Conservation (phyloP, 2,329 filamentous ascomycete genomes). For the Calonectria pteridis region DNA sequence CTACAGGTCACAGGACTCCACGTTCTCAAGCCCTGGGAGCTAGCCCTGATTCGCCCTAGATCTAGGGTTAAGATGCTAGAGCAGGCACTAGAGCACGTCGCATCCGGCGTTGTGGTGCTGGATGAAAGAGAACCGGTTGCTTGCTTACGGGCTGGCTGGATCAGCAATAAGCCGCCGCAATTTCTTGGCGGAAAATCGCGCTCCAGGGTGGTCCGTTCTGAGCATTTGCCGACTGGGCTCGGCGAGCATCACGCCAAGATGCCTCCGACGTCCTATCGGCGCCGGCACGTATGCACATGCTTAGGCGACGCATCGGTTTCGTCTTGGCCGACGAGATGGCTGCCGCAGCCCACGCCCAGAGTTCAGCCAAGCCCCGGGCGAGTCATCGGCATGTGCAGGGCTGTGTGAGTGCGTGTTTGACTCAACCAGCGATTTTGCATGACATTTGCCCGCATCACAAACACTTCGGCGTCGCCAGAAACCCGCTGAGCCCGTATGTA, state of each 20-base stretch:
- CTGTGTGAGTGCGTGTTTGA: slow-evolving; percentile 2
- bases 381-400: slow-evolving; percentile 14
- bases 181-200: slow-evolving; percentile 28
- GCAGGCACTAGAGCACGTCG: slow-evolving; percentile 7
- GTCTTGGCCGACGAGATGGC: background rate
- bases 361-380: slow-evolving; percentile 1
- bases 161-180: slow-evolving; percentile 8
- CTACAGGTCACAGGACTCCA: slow-evolving; percentile 23
- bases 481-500: slow-evolving; percentile 1
- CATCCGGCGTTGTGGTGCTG: slow-evolving; percentile 31
- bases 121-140: slow-evolving; percentile 33
- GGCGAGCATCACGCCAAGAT: background rate
- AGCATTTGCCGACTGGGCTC: background rate
- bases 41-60: slow-evolving; percentile 13
- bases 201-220: background rate
- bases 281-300: background rate
- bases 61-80: slow-evolving; percentile 5
- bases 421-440: background rate
- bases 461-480: background rate
- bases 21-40: slow-evolving; percentile 7
- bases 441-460: background rate
- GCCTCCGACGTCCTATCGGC: background rate
- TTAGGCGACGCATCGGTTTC: background rate
- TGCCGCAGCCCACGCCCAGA: background rate
- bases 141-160: slow-evolving; percentile 25